Percentiles rank a stretch among this genome's conserved stretches.
Conservation (phyloP, 2,329 filamentous ascomycete species). For the Ophiostoma australiae region DNA sequence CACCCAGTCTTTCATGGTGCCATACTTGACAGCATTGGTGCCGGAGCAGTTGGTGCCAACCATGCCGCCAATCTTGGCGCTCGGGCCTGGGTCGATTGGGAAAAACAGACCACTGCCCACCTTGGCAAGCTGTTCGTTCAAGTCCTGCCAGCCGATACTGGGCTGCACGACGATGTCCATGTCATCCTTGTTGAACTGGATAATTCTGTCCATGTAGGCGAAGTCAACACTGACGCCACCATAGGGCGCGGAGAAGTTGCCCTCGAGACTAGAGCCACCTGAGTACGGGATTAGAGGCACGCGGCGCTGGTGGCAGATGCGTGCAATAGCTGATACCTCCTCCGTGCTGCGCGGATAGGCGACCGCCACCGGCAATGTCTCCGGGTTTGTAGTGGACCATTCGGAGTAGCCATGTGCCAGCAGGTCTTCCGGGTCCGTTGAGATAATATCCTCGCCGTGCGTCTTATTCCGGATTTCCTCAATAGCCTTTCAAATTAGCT, state of each 20-base stretch:
- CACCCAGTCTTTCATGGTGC: constrained; percentile 85
- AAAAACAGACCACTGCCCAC: constrained; percentile 78
- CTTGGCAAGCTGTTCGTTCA: constrained; percentile 68
- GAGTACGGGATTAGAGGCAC: constrained; percentile 85
- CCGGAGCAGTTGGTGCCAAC: constrained; percentile 73
- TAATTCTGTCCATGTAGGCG: constrained; percentile 74
- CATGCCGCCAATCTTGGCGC: constrained; percentile 77
- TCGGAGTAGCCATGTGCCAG: constrained; percentile 61
- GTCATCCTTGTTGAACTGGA: constrained; percentile 76
- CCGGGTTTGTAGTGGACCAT: constrained; percentile 60
- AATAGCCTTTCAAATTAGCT: constrained; percentile 8
- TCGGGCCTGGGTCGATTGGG: constrained; percentile 74
- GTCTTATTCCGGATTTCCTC: constrained; percentile 48
- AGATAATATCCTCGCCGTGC: constrained; percentile 49
- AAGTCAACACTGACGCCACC: constrained; percentile 90
- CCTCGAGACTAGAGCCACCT: constrained; percentile 80
- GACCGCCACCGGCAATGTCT: constrained; percentile 58
- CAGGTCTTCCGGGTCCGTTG: constrained; percentile 58
- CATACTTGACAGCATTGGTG: constrained; percentile 75
- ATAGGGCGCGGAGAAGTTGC: constrained; percentile 81
- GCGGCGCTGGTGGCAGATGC: constrained; percentile 70
- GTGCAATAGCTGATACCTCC: constrained; percentile 55
- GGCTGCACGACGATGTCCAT: constrained; percentile 93
- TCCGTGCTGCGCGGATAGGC: constrained; percentile 58
- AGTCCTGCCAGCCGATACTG: constrained; percentile 83